Evolutionary conservation across 768 basidiomycete species (phyloP).

Genomic region (Pholiota conissans): DNA sequence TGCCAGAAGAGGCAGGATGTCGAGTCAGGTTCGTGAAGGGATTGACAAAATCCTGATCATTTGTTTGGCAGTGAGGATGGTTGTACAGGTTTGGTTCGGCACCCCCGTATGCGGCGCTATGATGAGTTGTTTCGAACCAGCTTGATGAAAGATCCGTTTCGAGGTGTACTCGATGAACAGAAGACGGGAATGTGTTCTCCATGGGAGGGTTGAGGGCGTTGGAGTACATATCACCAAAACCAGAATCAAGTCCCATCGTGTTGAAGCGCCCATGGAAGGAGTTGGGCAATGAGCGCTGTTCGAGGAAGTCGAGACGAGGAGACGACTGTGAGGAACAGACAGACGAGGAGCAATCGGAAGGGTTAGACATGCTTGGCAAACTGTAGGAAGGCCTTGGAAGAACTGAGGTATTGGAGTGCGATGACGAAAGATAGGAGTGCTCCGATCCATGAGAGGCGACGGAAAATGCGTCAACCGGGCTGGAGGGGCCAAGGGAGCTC

Average conservation of each 20-base stretch:
- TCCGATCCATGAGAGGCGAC: slow-evolving; percentile 16
- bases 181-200: slow-evolving; percentile 31
- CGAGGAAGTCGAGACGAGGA: slow-evolving; percentile 38
- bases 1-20: slow-evolving; percentile 20
- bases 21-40: slow-evolving; percentile 21
- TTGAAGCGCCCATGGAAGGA: slow-evolving; percentile 34
- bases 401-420: slow-evolving; percentile 15
- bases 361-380: slow-evolving; percentile 23
- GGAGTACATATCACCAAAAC: slow-evolving; percentile 32
- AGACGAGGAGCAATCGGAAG: slow-evolving; percentile 34
- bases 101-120: slow-evolving; percentile 29
- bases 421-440: slow-evolving; percentile 20
- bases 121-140: slow-evolving; percentile 37
- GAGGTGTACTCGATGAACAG: slow-evolving; percentile 23
- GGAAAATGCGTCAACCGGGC: slow-evolving; percentile 19
- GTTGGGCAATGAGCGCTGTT: slow-evolving; percentile 26
- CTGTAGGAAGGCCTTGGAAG: slow-evolving; percentile 18
- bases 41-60: slow-evolving; percentile 21
- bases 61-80: slow-evolving; percentile 17
- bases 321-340: slow-evolving; percentile 37
- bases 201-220: slow-evolving; percentile 38
- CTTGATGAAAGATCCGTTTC: slow-evolving; percentile 27
- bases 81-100: slow-evolving; percentile 24
- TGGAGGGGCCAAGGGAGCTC: slow-evolving; percentile 21
- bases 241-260: slow-evolving; percentile 27